A percentile compares a stretch with the other conserved stretches of the same genome.
Conservation (phyloP, 768 basidiomycete species). For the Heimioporus sp. region DNA sequence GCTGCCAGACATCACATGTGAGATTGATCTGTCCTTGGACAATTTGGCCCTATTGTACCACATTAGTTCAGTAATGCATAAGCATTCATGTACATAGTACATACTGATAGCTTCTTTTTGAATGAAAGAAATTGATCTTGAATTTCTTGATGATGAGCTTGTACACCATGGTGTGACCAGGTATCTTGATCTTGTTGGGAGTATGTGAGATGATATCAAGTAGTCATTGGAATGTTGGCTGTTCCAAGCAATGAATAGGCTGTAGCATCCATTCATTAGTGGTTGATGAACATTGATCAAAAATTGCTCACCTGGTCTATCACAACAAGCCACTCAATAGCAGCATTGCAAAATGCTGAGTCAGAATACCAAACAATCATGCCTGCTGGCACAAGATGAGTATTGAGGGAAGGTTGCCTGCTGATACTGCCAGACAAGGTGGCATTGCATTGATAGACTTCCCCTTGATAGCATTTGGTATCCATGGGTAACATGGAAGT, state of each 20-base stretch:
- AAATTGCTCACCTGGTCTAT: constrained; percentile 1
- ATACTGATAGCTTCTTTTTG: constrained; percentile 1
- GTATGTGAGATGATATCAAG: not conserved
- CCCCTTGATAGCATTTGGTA: not conserved
- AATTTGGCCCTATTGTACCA: not conserved
- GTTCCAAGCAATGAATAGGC: constrained; percentile 3
- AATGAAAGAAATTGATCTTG: not conserved
- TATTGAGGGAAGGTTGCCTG: no score
- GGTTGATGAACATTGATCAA: no score
- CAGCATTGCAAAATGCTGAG: not conserved
- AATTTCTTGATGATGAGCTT: constrained; percentile 5
- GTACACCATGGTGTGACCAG: not conserved
- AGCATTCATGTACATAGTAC: not conserved
- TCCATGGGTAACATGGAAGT: not conserved
- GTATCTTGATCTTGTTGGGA: constrained; percentile 2
- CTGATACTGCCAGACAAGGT: no score
- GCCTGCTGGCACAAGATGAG: no score
- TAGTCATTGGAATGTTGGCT: not conserved
- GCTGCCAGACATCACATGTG: constrained; percentile 43
- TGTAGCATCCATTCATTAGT: not conserved
- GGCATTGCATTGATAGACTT: not conserved
- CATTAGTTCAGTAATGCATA: not conserved
- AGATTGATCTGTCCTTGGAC: constrained; percentile 20
- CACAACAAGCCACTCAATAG: not conserved
- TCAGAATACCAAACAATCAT: not conserved